These are phyloP conservation scores for Trichophyton simii DNA, from an alignment of 2,329 filamentous ascomycete genomes.

Conservation along the genomic window DNA sequence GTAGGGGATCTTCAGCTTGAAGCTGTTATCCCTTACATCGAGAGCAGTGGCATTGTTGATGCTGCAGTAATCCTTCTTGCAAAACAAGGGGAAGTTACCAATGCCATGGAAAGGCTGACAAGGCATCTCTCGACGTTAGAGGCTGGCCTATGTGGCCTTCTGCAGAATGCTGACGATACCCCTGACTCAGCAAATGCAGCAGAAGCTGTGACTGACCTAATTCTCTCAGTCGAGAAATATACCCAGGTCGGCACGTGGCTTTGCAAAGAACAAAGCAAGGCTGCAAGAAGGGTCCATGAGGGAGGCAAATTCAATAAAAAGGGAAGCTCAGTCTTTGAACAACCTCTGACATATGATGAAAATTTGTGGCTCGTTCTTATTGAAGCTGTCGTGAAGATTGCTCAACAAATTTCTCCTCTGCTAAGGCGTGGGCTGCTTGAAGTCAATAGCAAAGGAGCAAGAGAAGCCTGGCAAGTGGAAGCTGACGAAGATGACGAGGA, in stretches of 20 bases:
- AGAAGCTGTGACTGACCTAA: constrained; percentile 58
- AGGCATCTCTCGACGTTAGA: constrained; percentile 69
- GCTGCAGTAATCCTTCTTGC: constrained; percentile 85
- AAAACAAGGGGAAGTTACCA: constrained; percentile 67
- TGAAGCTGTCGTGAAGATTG: constrained; percentile 50
- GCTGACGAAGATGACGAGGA: not conserved
- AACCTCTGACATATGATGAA: constrained; percentile 49
- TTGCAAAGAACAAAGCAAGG: constrained; percentile 72
- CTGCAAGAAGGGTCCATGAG: constrained; percentile 27
- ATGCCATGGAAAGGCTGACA: constrained; percentile 76
- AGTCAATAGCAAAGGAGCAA: not conserved
- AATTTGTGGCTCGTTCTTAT: constrained; percentile 54
- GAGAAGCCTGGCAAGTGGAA: not conserved
- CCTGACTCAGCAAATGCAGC: constrained; percentile 47
- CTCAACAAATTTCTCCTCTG: constrained; percentile 42
- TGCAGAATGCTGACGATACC: constrained; percentile 48
- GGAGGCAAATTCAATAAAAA: constrained; percentile 24
- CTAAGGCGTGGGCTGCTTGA: constrained; percentile 2
- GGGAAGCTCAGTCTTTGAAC: constrained; percentile 38
- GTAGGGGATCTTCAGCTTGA: constrained; percentile 68
- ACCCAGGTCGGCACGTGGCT: constrained; percentile 89
- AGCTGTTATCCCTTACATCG: constrained; percentile 71
- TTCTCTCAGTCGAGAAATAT: constrained; percentile 75
- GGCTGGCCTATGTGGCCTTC: constrained; percentile 60
- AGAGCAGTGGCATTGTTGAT: constrained; percentile 79